Percentiles rank a stretch among this genome's conserved stretches.
Conservation (phyloP, 2,329 filamentous ascomycete genomes). For the Uncinocarpus reesii region DNA sequence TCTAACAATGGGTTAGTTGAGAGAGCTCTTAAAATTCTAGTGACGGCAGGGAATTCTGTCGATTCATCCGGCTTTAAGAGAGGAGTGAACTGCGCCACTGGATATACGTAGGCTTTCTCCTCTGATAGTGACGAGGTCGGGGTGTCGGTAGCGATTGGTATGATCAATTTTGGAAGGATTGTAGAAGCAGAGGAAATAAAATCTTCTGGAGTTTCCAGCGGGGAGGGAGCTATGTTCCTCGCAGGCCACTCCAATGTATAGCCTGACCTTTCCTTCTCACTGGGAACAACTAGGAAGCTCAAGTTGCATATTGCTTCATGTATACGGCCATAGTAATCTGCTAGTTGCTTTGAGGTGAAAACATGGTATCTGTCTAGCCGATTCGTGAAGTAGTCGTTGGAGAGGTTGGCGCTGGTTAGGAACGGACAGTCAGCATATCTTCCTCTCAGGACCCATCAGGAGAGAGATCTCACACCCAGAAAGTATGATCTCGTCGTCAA, state of each 20-base stretch:
- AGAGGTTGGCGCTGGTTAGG: conserved; percentile 62
- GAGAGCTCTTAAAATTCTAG: conserved; percentile 60
- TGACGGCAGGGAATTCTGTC: conserved; percentile 78
- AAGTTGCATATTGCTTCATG: conserved; percentile 68
- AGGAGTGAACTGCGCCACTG: conserved; percentile 78
- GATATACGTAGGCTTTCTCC: conserved; percentile 67
- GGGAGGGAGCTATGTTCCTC: conserved; percentile 63
- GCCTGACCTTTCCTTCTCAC: conserved; percentile 33
- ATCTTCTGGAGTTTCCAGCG: conserved; percentile 55
- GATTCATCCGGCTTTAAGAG: conserved; percentile 69
- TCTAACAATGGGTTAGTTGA: conserved; percentile 50
- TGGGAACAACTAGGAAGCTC: conserved; percentile 67
- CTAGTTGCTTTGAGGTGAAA: conserved; percentile 67
- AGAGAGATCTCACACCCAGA: conserved; percentile 53
- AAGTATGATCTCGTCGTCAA: conserved; percentile 91
- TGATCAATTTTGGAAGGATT: conserved; percentile 57
- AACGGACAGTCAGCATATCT: conserved; percentile 11
- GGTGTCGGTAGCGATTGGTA: conserved; percentile 35
- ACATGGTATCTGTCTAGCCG: conserved; percentile 90
- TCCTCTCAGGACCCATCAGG: background rate
- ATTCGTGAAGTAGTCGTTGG: conserved; percentile 90
- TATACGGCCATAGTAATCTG: conserved; percentile 70
- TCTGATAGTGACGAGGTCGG: conserved; percentile 24
- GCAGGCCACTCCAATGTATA: conserved; percentile 62
- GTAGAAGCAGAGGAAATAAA: conserved; percentile 62